Evolutionary conservation across 2,329 filamentous ascomycete genomes (phyloP), one percentile per base, ranked within the genome.

Genomic region (Alternaria triticimaculans): DNA sequence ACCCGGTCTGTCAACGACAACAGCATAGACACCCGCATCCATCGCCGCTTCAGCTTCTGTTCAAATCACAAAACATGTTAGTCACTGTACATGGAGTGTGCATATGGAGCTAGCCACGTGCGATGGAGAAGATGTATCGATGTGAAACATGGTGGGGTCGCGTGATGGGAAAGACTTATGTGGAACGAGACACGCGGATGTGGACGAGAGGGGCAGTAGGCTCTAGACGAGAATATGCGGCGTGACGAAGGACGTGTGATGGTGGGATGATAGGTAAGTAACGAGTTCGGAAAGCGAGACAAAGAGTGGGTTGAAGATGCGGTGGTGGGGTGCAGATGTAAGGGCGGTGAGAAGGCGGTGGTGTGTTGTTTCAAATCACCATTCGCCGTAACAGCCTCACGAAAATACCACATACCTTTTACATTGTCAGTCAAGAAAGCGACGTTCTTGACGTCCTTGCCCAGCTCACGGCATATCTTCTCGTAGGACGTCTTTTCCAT

Each of bases 341-440:
- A 56, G 45, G 49, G 55, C 44, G 55, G 50, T 63, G 60, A 55
- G 60, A 15, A 6, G 37, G 20, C 26, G 18, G 30, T 63, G 45
- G 55, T 63, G 57, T 62, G 55, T 33, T 65, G 66, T 67, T 59
- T 68, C 59, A 65, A 33, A 43, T 57, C 49, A 23, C 58, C 46
- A 46, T 15, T 15, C 18, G 45, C 21, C 30, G 23, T 46, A 43
- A 44, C 58, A 55, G 44, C 15, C n/a, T n/a, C 10, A 37, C 25
- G 11, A 44, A 33, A 51, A 20, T 21, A 44, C 28, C 15, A 72
- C 73, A 67, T 77, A 84, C 82, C 85, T 74, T 86, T 87, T 49
- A 92, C 85, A 74, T 94, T 94, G 81, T 96, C 92, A 73, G 91
- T 95, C 64, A 95, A 82, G 78, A 96, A 96, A n/a, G 93, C 83